Conservation (phyloP, 495 filamentous ascomycete genomes). For the Aspergillus cristatus region DNA sequence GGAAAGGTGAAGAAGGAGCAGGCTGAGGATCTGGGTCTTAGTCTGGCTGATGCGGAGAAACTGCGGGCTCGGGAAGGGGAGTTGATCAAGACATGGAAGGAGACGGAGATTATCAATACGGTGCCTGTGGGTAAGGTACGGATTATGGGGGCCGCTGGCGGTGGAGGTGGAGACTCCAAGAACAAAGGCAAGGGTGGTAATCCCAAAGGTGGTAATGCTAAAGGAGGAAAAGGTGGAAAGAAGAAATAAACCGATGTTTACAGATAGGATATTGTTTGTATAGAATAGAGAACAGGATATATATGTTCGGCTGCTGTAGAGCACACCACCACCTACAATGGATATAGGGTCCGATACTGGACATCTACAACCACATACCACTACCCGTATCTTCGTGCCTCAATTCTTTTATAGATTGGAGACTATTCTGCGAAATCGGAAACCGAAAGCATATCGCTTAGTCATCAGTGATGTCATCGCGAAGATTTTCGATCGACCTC, state of each 20-base stretch:
- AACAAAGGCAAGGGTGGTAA: slow-evolving; percentile 36
- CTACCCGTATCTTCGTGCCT: no score
- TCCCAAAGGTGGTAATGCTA: slow-evolving; percentile 28
- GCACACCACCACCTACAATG: no score
- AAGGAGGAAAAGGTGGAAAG: slow-evolving; percentile 39
- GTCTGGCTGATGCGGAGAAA: slow-evolving; percentile 58
- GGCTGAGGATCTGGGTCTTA: slow-evolving; percentile 40
- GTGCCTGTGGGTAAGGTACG: slow-evolving; percentile 81
- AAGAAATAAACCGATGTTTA: slow-evolving; percentile 18
- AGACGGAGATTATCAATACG: slow-evolving; percentile 69
- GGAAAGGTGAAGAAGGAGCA: slow-evolving; percentile 42
- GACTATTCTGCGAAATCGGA: no score
- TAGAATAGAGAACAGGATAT: no score
- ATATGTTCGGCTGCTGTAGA: no score
- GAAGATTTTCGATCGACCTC: slow-evolving; percentile 11
- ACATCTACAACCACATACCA: no score
- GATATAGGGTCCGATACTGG: no score
- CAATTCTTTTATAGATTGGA: no score
- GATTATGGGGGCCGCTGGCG: slow-evolving; percentile 56
- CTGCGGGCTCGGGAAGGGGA: slow-evolving; percentile 78
- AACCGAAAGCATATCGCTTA: no score
- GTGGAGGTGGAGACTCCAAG: slow-evolving; percentile 30
- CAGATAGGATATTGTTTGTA: no score
- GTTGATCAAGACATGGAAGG: slow-evolving; percentile 68
- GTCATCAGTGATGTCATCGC: slow-evolving; percentile 19